Percentiles rank a stretch among this genome's conserved stretches.
These are phyloP conservation scores for Magnaporthiopsis poae DNA, from an alignment of 2,329 filamentous ascomycete genomes.

Conservation along the genomic window DNA sequence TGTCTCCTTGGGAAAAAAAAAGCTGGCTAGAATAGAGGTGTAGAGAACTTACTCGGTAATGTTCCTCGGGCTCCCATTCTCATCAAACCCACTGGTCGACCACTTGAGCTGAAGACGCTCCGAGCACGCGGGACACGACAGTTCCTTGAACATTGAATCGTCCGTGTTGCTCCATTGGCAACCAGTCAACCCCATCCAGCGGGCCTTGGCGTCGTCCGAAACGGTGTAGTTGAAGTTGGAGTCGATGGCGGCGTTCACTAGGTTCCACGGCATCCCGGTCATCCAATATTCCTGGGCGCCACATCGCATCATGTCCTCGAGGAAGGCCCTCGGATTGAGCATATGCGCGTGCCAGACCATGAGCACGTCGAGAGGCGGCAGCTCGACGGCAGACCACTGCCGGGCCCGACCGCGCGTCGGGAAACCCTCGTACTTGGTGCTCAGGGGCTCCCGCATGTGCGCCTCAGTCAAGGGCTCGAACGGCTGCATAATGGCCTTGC, in stretches of 20 bases:
- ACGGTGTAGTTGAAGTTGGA: constrained; percentile 46
- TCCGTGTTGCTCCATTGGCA: constrained; percentile 50
- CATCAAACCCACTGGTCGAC: constrained; percentile 41
- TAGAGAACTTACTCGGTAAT: background rate
- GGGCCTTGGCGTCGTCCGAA: constrained; percentile 29
- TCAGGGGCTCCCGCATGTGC: constrained; percentile 23
- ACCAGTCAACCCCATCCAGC: constrained; percentile 39
- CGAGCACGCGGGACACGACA: constrained; percentile 49
- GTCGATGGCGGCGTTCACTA: constrained; percentile 49
- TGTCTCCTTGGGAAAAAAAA: background rate
- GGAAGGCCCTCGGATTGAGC: constrained; percentile 64
- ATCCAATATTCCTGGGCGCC: constrained; percentile 48
- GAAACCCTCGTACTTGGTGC: constrained; percentile 25
- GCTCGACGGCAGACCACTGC: constrained; percentile 4
- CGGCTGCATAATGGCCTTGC: constrained; percentile 28
- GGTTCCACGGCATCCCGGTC: constrained; percentile 56
- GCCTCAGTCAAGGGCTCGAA: constrained; percentile 21
- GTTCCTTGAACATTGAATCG: constrained; percentile 35
- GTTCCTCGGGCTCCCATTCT: constrained; percentile 23
- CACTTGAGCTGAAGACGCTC: constrained; percentile 39
- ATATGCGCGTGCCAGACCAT: constrained; percentile 75
- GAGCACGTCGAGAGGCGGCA: constrained; percentile 41
- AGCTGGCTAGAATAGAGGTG: no score
- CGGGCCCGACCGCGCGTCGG: constrained; percentile 11
- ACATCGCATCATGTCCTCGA: constrained; percentile 60